Evolutionary conservation across 1,139 yeast species (phyloP), one percentile per base, ranked within the genome.

Genomic region (Hansenula anomala): DNA sequence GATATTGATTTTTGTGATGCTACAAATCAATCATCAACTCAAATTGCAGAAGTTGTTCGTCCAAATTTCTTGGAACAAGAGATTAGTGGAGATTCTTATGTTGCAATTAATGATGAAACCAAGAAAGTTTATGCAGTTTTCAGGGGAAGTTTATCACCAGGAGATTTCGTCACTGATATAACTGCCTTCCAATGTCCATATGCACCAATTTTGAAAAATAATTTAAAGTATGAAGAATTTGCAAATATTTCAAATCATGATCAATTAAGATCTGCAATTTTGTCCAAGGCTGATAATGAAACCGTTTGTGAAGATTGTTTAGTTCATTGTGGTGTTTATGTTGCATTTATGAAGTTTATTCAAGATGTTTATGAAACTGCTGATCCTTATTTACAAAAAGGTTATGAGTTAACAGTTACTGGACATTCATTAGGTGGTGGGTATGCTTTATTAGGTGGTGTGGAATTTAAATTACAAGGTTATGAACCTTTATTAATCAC

Each of bases 371-470:
- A 52, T 66, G 23, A 54, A 54, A 15, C 63, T 62, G 14, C 62
- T 69, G 12, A 60, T 61, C 34, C 49, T 49, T 18, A 53, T 50
- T 41, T 72, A 44, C 54, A 56, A 41, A 36, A 52, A 56, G 68
- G 67, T 20, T 80, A 78, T 53, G 57, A 66, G 30, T 46, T 81
- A 14, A 66, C 73, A 4, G 67, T 81, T 3, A 62, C 76, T 2
- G 92, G 92, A 0, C 92, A 83, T 59, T 82, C 90, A 0, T 57
- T 83, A 24, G 94, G 92, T 2, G 92, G 81, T 3, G 87, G 88
- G 0, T 59, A 81, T 39, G 82, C 88, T 0, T 59, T 69, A 13
- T 59, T 84, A 29, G 69, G 77, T 11, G 89, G 84, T 0, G 64
- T 79, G 19, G 89, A 82, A 51, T 66, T 77, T 40, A 64, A 66